phyloP scores from a whole-genome alignment of 2,329 filamentous ascomycete species.

The Catunica adiposa region DNA sequence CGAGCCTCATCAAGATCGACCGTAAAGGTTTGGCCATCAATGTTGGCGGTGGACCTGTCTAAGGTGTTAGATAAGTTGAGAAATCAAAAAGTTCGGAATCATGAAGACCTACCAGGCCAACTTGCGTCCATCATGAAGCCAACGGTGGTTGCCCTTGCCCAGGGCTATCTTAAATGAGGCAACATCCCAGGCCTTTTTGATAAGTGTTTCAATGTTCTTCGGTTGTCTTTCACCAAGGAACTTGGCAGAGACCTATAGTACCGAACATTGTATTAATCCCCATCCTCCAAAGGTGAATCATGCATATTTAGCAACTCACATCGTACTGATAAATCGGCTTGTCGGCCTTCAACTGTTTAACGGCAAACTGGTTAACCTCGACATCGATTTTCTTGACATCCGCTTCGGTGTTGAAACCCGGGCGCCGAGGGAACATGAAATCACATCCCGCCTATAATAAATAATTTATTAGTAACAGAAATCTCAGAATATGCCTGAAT shows the following conservation, averaged over 20 bases:
- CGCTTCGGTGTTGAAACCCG: conserved; percentile 41
- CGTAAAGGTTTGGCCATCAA: conserved; percentile 32
- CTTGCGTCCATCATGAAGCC: conserved; percentile 70
- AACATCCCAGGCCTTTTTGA: conserved; percentile 64
- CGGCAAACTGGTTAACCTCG: conserved; percentile 58
- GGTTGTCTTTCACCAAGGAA: conserved; percentile 10
- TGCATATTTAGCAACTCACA: conserved; percentile 47
- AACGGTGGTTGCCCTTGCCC: conserved; percentile 28
- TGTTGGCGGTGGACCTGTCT: conserved; percentile 21
- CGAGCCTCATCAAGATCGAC: conserved; percentile 53
- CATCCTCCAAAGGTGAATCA: too few relatives aligned
- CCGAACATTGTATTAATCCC: neutral
- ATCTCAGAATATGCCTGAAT: neutral
- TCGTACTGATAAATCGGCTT: conserved; percentile 68
- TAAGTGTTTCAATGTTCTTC: conserved; percentile 31
- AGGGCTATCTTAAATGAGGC: conserved; percentile 39
- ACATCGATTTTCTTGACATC: conserved; percentile 31
- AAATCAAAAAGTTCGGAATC: neutral
- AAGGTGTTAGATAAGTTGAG: conserved; percentile 11
- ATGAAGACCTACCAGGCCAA: conserved; percentile 55
- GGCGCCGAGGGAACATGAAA: conserved; percentile 25
- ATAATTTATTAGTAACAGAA: neutral
- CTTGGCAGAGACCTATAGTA: conserved; percentile 10
- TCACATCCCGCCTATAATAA: neutral
- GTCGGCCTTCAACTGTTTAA: conserved; percentile 39